phyloP scores from a whole-genome alignment of 1,139 yeast genomes.

The Casaregolazyma suthepensis region DNA sequence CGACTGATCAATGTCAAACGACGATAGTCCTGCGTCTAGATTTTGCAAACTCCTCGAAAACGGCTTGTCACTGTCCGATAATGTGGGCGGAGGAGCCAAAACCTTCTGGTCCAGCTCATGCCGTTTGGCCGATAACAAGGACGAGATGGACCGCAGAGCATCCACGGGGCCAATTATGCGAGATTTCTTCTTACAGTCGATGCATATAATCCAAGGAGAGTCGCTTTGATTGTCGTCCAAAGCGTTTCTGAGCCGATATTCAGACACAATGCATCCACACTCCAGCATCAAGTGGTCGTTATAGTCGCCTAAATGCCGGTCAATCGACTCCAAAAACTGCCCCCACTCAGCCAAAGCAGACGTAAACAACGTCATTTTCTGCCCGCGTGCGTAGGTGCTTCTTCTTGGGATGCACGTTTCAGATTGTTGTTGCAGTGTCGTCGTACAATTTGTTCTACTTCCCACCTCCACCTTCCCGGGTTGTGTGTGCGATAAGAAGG shows the following conservation, averaged over 20 bases:
- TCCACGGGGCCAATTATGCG: background rate
- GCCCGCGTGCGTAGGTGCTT: background rate
- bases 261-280: conserved; percentile 71
- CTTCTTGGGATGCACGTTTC: background rate
- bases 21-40: background rate
- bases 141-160: conserved; percentile 1
- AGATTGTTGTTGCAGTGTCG: background rate
- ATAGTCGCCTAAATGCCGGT: conserved; percentile 20
- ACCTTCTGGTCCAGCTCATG: conserved; percentile 6
- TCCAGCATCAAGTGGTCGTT: conserved; percentile 52
- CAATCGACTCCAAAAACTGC: conserved; percentile 25
- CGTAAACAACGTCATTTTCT: conserved; percentile 9
- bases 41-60: background rate
- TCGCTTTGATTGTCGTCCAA: background rate
- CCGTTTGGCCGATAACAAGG: conserved; percentile 6
- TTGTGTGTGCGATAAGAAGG: background rate
- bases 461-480: background rate
- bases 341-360: conserved; percentile 26
- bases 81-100: conserved; percentile 1
- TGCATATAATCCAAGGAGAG: background rate
- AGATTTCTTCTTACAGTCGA: background rate
- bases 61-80: background rate
- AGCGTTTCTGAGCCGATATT: conserved; percentile 23
- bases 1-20: background rate
- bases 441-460: background rate